Percentiles rank a stretch among this genome's conserved stretches.
These are phyloP conservation scores for Pleochaeta shiraiana DNA, from an alignment of 2,329 filamentous ascomycete species.

Conservation along the genomic window DNA sequence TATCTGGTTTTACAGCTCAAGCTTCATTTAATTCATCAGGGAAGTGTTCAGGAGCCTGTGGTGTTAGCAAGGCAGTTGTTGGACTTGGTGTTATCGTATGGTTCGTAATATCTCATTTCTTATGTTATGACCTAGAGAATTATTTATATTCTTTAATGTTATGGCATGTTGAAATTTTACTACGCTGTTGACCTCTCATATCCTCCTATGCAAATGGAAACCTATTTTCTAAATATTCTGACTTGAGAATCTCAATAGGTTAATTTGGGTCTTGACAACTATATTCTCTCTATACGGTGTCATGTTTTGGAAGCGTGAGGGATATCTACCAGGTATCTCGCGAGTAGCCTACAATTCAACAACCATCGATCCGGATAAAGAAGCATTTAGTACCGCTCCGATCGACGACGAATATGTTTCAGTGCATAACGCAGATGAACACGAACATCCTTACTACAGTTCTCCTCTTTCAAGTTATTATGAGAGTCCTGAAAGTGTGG, in stretches of 20 bases:
- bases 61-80: slow-evolving; percentile 39
- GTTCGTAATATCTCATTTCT: slow-evolving; percentile 26
- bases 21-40: slow-evolving; percentile 37
- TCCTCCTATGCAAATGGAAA: too few species aligned
- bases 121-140: too few species aligned
- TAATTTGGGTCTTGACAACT: slow-evolving; percentile 32
- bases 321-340: slow-evolving; percentile 30
- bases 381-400: slow-evolving; percentile 44
- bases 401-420: slow-evolving; percentile 44
- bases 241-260: slow-evolving; percentile 19
- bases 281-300: slow-evolving; percentile 37
- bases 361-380: slow-evolving; percentile 42
- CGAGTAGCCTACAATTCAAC: slow-evolving; percentile 17
- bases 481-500: slow-evolving; percentile 8
- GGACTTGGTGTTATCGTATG: slow-evolving; percentile 38
- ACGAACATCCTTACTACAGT: slow-evolving; percentile 11
- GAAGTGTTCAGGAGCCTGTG: slow-evolving; percentile 32
- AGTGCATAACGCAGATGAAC: slow-evolving; percentile 26
- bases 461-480: slow-evolving; percentile 7
- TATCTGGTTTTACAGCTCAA: slow-evolving; percentile 43
- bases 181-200: too few species aligned
- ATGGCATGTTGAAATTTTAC: too few species aligned
- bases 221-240: too few species aligned
- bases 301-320: slow-evolving; percentile 39
- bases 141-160: too few species aligned